phyloP scores from a whole-genome alignment of 257 asterid genomes.

The Solanum rostratum region DNA sequence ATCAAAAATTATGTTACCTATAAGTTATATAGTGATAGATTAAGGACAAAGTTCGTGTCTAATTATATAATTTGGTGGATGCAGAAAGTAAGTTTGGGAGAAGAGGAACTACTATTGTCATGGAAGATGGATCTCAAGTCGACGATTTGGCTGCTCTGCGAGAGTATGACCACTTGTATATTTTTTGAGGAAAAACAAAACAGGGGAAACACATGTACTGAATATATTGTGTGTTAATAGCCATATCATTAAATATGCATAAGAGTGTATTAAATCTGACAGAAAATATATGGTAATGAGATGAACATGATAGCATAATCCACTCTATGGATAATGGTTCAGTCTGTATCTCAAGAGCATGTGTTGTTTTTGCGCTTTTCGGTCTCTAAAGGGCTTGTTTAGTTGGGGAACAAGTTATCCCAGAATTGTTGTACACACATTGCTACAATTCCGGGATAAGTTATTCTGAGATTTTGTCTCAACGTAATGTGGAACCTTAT shows the following conservation, averaged over 20 bases:
- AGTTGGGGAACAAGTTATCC: no score
- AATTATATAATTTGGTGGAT: slow-evolving; percentile 6
- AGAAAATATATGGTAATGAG: not conserved
- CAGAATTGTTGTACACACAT: no score
- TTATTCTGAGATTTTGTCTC: no score
- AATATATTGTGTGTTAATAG: not conserved
- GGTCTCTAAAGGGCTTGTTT: no score
- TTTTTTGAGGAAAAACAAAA: slow-evolving; percentile 20
- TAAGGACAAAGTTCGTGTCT: not conserved
- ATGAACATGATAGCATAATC: not conserved
- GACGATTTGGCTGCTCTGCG: slow-evolving; percentile 67
- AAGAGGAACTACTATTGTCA: slow-evolving; percentile 49
- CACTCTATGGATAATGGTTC: not conserved
- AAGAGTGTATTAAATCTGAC: not conserved
- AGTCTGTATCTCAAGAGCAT: not conserved
- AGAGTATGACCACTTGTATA: slow-evolving; percentile 80
- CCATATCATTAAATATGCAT: not conserved
- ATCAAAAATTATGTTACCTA: not conserved
- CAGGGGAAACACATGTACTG: not conserved
- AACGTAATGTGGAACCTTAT: no score
- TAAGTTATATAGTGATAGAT: not conserved
- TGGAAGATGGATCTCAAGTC: slow-evolving; percentile 74
- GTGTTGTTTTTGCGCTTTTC: not conserved
- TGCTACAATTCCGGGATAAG: no score
- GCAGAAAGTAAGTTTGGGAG: slow-evolving; percentile 70